Percentiles rank a stretch among this genome's conserved stretches.
These are phyloP conservation scores for Hanseniaspora meyeri DNA, from an alignment of 805 yeast species.

Conservation along the genomic window DNA sequence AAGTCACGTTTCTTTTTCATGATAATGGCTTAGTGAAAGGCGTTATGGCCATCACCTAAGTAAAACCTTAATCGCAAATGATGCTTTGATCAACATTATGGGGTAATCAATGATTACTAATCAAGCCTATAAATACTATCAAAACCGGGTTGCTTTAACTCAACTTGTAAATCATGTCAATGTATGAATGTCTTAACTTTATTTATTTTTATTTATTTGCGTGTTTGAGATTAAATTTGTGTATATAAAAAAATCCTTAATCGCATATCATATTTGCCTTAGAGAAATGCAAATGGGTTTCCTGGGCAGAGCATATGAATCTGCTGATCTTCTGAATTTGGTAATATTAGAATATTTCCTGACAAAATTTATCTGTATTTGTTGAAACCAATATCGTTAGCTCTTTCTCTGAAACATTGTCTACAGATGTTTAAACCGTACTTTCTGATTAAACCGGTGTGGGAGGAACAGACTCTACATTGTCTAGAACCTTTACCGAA, in stretches of 20 bases:
- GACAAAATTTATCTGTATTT: conserved; percentile 74
- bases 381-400: conserved; percentile 97
- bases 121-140: too few species aligned
- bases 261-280: background rate
- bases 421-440: conserved; percentile 99
- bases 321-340: background rate
- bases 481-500: conserved; percentile 99
- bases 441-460: conserved; percentile 98
- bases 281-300: background rate
- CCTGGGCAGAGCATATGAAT: background rate
- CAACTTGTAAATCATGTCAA: too few species aligned
- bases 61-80: too few species aligned
- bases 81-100: too few species aligned
- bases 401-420: conserved; percentile 99
- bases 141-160: too few species aligned
- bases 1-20: too few species aligned
- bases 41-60: too few species aligned
- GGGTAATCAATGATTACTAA: too few species aligned
- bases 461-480: conserved; percentile 98
- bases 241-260: background rate
- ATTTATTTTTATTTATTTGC: background rate
- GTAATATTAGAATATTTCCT: too few species aligned
- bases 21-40: too few species aligned
- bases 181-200: too few species aligned
- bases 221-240: background rate